Evolutionary conservation across 163 green algal species (phyloP).

Genomic region (Chlorella variabilis): DNA sequence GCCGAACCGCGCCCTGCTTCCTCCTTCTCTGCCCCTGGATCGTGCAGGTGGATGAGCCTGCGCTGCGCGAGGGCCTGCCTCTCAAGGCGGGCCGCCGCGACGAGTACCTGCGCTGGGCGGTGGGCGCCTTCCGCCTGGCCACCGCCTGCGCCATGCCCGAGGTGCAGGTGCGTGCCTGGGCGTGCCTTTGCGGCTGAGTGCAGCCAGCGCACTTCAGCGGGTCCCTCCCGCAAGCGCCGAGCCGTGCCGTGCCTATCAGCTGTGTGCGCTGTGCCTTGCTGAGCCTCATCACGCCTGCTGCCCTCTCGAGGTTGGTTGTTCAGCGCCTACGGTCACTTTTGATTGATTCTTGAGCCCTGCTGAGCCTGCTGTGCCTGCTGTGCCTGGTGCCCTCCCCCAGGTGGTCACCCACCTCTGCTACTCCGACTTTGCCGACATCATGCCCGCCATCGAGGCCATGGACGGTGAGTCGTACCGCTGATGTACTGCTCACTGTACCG

Average conservation of each 20-base stretch:
- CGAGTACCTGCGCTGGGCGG: constrained; percentile 88
- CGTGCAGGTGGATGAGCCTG: constrained; percentile 91
- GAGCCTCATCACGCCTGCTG: no score
- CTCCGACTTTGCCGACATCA: constrained; percentile 90
- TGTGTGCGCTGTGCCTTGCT: no score
- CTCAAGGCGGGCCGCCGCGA: constrained; percentile 78
- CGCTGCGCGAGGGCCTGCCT: constrained; percentile 92
- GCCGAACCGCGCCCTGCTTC: no score
- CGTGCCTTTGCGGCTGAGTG: no score
- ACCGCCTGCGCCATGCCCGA: constrained; percentile 41
- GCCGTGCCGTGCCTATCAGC: no score
- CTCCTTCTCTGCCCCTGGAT: neutral
- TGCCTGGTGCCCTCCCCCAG: constrained; percentile 70
- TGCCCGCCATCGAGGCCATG: constrained; percentile 84
- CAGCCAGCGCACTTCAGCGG: no score
- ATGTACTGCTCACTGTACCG: no score
- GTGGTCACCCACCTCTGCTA: constrained; percentile 97
- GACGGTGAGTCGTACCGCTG: constrained; percentile 64
- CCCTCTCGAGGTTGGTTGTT: no score
- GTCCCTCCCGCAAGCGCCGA: no score
- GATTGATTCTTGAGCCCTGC: no score
- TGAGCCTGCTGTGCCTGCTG: no score
- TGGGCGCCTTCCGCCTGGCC: constrained; percentile 83
- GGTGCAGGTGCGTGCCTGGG: constrained; percentile 12
- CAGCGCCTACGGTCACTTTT: no score